Base-by-base conservation (phyloP, 1,284 basidiomycete species). In the Megacollybia platyphylla region DNA sequence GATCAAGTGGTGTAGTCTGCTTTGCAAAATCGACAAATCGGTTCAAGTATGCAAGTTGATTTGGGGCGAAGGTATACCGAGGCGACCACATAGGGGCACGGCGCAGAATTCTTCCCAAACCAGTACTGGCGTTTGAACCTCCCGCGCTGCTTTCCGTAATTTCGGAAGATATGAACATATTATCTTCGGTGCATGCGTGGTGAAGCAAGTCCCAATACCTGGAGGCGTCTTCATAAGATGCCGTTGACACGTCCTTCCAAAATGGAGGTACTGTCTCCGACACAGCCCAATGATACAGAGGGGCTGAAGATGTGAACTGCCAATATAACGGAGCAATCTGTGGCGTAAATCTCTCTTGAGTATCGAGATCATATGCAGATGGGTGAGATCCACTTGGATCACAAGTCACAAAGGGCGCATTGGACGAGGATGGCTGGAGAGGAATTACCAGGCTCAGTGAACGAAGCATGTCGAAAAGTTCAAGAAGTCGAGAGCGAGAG, bases 11-110 rank as follows among this genome's bases (percentile, higher is more conserved):
- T 0, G 74, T 78, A 26, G 54, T 53, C 5, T 64, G 65, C 10
- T 64, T 68, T 4, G 54, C 45, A 17, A 54, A 48, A 46, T 76
- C 66, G 17, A 72, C 57, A 46, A 64, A 73, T 45, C 64, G 67
- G 39, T 67, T 65, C 48, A 87, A 57, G 54, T 77, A 85, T 48
- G 73, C 71, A 37, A 61, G 70, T 55, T 87, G 83, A 52, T 76
- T 70, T 70, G 72, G 77, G 0, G 80, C 79, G 36, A 87, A 56
- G 36, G 63, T 62, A 50, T 85, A 86, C 4, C 64, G 57, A 5
- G 67, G 51, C 28, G 60, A 67, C 83, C 83, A 87, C 1, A 78
- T 74, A 1, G 58, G 60, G n/a, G 55, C 48, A 13, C 78, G 72
- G 36, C 72, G 70, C 15, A 79, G 59, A 20, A 67, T 65, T 48